These are phyloP conservation scores for Xylaria sp. DNA, from an alignment of 2,329 filamentous ascomycete genomes.

Conservation along the genomic window DNA sequence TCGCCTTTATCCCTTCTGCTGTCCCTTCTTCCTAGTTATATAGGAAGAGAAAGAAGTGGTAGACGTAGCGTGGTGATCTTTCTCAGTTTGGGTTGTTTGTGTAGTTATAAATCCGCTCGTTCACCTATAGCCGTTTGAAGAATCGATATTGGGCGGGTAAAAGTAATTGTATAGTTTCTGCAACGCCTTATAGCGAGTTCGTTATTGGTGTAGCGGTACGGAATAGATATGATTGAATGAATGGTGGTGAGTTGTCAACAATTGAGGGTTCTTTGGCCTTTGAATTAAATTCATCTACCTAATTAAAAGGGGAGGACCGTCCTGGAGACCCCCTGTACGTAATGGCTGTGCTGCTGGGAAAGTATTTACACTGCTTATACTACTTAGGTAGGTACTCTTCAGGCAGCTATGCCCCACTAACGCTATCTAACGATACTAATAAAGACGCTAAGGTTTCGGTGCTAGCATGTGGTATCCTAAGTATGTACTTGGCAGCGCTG, in stretches of 20 bases:
- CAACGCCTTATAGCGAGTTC: background rate
- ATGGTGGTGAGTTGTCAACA: background rate
- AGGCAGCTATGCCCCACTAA: too few relatives aligned
- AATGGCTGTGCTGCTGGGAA: background rate
- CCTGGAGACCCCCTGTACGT: background rate
- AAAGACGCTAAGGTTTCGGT: background rate
- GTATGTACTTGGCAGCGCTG: background rate
- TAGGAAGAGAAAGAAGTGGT: background rate
- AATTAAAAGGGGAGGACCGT: background rate
- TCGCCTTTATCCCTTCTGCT: background rate
- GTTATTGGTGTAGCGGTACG: background rate
- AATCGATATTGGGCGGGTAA: background rate
- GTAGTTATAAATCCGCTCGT: background rate
- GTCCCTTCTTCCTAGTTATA: background rate
- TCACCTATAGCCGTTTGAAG: background rate
- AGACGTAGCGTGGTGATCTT: background rate
- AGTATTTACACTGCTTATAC: too few relatives aligned
- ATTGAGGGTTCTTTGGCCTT: background rate
- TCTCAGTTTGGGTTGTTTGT: background rate
- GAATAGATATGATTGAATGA: too few relatives aligned
- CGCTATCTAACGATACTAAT: background rate
- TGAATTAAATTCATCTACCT: background rate
- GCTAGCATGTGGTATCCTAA: background rate
- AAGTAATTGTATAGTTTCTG: background rate
- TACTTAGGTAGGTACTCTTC: too few relatives aligned